Base-by-base conservation (phyloP, 2,329 filamentous ascomycete genomes). In the Didymella keratinophila region DNA sequence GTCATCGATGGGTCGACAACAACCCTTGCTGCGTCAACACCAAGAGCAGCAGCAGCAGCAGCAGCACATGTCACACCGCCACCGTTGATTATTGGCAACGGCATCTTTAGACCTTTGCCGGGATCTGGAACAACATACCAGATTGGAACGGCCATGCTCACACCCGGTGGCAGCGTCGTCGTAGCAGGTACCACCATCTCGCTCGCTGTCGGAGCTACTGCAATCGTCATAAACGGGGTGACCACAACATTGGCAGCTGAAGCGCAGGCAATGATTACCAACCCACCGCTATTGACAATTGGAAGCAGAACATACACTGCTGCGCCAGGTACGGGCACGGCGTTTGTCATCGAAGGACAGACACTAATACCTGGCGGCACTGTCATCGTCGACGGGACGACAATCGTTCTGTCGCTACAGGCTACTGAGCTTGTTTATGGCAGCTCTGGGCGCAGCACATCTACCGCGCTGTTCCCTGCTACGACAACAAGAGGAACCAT, bases 251-350 rank as follows among this genome's bases (percentile, higher is more conserved):
- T 59, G 11, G 30, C 57, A 11, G 50, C 56, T 4, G 57, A 58
- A 14, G 61, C 67, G 8, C 66, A 71, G 23, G 74, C 76, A 9
- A 58, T 80, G 11, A 59, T 80, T 27, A 80, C 78, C 1, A 65
- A 82, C 20, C 78, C 78, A 9, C 72, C 71, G 0, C 66, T 73
- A 53, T 62, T 7, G 70, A 76, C 72, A 9, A 64, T 78, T n/a
- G 74, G 67, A 10, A 62, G 64, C 10, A 52, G 66, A 4, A 76
- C 70, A 1, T 74, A 6, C 2, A 76, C 71, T 1, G 72, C 79
- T 37, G 79, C 77, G 2, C 76, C 76, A 1, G 81, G 82, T 60
- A 78, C 79, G 28, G 78, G 78, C 2, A 81, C 79, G 1, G 78
- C 80, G 32, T 82, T 78, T 66, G 75, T 76, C 42, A 65, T 82